Evolutionary conservation across 2,329 filamentous ascomycete genomes (phyloP).

Genomic region (Capronia epimyces): DNA sequence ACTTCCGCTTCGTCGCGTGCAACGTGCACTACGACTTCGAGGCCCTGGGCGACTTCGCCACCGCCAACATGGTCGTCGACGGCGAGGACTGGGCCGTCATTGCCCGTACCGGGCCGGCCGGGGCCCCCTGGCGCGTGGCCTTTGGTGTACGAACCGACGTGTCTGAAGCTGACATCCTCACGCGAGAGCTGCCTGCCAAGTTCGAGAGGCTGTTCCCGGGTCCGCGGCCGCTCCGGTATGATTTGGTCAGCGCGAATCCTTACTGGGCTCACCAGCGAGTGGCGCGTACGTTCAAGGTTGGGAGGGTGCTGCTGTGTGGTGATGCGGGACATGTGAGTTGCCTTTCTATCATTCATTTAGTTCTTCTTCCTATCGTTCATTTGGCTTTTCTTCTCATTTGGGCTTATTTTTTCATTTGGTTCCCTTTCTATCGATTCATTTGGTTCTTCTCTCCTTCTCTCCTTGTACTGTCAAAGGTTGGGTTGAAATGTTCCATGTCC

Average conservation of each 20-base stretch:
- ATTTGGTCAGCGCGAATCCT: conserved; percentile 12
- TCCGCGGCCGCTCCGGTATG: conserved; percentile 23
- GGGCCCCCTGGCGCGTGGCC: conserved; percentile 39
- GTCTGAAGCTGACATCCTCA: conserved; percentile 29
- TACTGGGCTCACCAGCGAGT: conserved; percentile 14
- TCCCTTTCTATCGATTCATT: too few relatives aligned
- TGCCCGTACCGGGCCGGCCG: conserved; percentile 30
- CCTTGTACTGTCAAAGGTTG: too few relatives aligned
- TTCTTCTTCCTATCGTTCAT: too few relatives aligned
- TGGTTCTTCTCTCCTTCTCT: too few relatives aligned
- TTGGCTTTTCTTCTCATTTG: too few relatives aligned
- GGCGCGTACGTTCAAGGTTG: conserved; percentile 8
- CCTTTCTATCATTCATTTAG: too few relatives aligned
- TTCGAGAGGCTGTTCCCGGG: conserved; percentile 33
- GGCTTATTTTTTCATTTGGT: too few relatives aligned
- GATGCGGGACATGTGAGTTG: conserved; percentile 12
- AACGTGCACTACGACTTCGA: conserved; percentile 7
- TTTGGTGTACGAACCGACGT: conserved; percentile 35
- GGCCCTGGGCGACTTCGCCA: neutral
- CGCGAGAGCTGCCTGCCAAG: conserved; percentile 29
- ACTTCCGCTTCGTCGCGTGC: neutral
- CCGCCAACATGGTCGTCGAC: conserved; percentile 3
- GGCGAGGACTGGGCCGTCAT: conserved; percentile 31
- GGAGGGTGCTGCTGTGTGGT: conserved; percentile 11
- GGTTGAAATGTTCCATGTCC: too few relatives aligned